Evolutionary conservation across 768 basidiomycete genomes (phyloP).

Genomic region (Termitomyces sp.): DNA sequence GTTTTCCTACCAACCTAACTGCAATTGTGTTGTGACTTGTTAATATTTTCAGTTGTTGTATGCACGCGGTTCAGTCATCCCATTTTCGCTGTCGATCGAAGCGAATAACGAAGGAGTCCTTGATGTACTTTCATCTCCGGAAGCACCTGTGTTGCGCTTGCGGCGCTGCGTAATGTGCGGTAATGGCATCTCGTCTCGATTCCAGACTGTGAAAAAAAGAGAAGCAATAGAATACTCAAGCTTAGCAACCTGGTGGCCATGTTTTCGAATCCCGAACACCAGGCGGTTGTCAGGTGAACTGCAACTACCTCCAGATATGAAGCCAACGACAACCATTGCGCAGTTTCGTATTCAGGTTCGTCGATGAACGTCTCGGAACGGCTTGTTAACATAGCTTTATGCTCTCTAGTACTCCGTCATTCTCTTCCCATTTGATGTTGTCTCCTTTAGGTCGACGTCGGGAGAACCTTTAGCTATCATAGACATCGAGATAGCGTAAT

Average conservation of each 20-base stretch:
- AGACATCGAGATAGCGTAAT: slow-evolving; percentile 32
- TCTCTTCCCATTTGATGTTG: slow-evolving; percentile 33
- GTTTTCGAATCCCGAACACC: slow-evolving; percentile 10
- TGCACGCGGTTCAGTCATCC: slow-evolving; percentile 38
- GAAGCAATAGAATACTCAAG: slow-evolving; percentile 27
- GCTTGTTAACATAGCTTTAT: background rate
- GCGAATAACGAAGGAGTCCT: slow-evolving; percentile 32
- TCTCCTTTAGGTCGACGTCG: slow-evolving; percentile 25
- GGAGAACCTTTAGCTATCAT: slow-evolving; percentile 24
- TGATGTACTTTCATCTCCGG: slow-evolving; percentile 31
- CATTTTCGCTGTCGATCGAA: slow-evolving; percentile 29
- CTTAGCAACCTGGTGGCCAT: slow-evolving; percentile 32
- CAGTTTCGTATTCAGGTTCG: slow-evolving; percentile 37
- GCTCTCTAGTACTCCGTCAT: slow-evolving; percentile 34
- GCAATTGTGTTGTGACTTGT: background rate
- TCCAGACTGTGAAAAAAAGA: slow-evolving; percentile 16
- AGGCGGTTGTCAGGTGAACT: slow-evolving; percentile 34
- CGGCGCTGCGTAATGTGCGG: slow-evolving; percentile 25
- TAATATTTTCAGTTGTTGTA: slow-evolving; percentile 31
- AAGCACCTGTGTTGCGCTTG: slow-evolving; percentile 29
- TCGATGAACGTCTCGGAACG: background rate
- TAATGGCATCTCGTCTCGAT: slow-evolving; percentile 5
- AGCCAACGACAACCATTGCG: slow-evolving; percentile 35
- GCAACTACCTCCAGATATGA: slow-evolving; percentile 30
- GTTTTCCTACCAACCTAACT: background rate